phyloP scores from a whole-genome alignment of 306 rosid genomes.

The Carpinus fangiana region DNA sequence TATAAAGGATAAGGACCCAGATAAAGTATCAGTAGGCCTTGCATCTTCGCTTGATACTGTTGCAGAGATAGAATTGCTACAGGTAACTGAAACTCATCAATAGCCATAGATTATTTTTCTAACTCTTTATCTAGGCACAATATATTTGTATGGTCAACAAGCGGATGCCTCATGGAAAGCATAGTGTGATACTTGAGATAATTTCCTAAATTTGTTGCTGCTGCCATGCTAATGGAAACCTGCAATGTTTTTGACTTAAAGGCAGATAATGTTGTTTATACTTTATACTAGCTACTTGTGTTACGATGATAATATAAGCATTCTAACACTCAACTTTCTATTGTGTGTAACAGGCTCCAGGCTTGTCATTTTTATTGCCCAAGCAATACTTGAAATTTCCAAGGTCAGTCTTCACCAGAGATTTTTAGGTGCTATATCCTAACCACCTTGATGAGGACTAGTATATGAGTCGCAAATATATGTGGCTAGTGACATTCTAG shows the following conservation, averaged over 20 bases:
- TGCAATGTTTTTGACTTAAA: background rate
- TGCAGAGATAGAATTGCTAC: slow-evolving; percentile 83
- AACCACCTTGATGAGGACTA: slow-evolving; percentile 4
- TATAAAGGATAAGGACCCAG: slow-evolving; percentile 77
- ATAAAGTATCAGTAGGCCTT: slow-evolving; percentile 76
- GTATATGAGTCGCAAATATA: background rate
- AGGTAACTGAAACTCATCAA: slow-evolving; percentile 45
- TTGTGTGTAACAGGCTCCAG: slow-evolving; percentile 74
- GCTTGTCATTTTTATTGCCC: slow-evolving; percentile 87
- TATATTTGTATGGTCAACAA: background rate
- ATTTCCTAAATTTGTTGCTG: slow-evolving; percentile 10
- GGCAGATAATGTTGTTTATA: background rate
- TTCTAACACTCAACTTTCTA: slow-evolving; percentile 33
- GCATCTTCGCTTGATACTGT: slow-evolving; percentile 77
- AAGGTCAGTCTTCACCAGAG: slow-evolving; percentile 49
- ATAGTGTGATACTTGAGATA: background rate
- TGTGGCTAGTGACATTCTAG: background rate
- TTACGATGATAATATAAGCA: background rate
- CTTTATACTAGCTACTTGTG: background rate
- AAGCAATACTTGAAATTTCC: slow-evolving; percentile 71
- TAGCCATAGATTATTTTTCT: background rate
- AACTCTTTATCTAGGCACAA: background rate
- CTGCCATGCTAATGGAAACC: slow-evolving; percentile 13
- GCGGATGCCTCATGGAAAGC: background rate
- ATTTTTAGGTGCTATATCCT: slow-evolving; percentile 8